Percentiles rank a stretch among this genome's conserved stretches.
phyloP scores from a whole-genome alignment of 192 early-diverging fungal species.

The Backusella psychrophila region DNA sequence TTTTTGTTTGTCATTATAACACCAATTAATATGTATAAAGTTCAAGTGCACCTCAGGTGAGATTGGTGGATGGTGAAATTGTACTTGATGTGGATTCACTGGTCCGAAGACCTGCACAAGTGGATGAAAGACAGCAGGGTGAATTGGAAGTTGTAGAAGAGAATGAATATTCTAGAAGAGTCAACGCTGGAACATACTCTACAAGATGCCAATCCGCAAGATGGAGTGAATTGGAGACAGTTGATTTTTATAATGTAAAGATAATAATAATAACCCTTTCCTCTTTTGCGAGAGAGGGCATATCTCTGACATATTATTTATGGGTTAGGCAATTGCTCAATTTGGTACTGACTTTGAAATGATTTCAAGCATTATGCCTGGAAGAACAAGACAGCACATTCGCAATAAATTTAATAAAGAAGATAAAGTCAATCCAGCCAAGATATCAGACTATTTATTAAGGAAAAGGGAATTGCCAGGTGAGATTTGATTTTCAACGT shows the following conservation, averaged over 20 bases:
- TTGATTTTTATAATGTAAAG: slow-evolving; percentile 20
- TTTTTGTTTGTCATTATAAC: no score
- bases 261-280: not conserved
- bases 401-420: slow-evolving; percentile 32
- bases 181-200: slow-evolving; percentile 17
- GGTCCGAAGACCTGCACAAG: not conserved
- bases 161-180: slow-evolving; percentile 9
- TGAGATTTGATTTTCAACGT: not conserved
- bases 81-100: slow-evolving; percentile 33
- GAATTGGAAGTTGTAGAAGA: slow-evolving; percentile 29
- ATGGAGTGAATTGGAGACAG: slow-evolving; percentile 29
- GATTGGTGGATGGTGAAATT: slow-evolving; percentile 35
- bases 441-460: slow-evolving; percentile 29
- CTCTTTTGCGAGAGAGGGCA: not conserved
- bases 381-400: slow-evolving; percentile 26
- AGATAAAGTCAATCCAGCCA: slow-evolving; percentile 20
- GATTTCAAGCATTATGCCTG: slow-evolving; percentile 27
- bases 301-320: not conserved
- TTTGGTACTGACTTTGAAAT: slow-evolving; percentile 42
- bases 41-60: slow-evolving; percentile 28
- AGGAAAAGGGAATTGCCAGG: slow-evolving; percentile 26
- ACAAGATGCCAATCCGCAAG: not conserved
- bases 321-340: slow-evolving; percentile 22
- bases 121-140: not conserved
- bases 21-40: not conserved